Conservation (phyloP, 805 yeast genomes). For the Starmerella apis region DNA sequence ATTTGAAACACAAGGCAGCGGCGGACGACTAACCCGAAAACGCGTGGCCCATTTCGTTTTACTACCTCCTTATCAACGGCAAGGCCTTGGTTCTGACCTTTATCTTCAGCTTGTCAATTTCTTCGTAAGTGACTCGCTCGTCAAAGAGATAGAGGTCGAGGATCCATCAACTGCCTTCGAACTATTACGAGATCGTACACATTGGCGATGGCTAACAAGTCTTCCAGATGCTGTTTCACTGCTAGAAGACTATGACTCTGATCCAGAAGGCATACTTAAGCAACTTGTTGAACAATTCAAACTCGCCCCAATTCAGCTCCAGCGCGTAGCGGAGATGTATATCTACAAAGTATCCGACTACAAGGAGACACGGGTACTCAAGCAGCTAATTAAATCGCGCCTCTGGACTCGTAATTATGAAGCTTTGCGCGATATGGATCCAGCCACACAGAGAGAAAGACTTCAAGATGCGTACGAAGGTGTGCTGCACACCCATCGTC, state of each 20-base stretch:
- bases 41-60: conserved; percentile 82
- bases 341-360: conserved; percentile 35
- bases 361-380: conserved; percentile 28
- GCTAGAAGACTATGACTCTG: conserved; percentile 12
- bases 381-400: conserved; percentile 62
- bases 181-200: conserved; percentile 76
- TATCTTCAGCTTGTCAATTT: conserved; percentile 46
- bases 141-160: conserved; percentile 74
- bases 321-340: conserved; percentile 67
- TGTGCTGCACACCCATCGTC: conserved; percentile 15
- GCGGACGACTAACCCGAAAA: conserved; percentile 38
- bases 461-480: conserved; percentile 55
- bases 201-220: conserved; percentile 43
- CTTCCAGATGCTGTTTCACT: conserved; percentile 19
- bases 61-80: conserved; percentile 72
- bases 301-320: conserved; percentile 67
- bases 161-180: conserved; percentile 93
- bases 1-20: conserved; percentile 23
- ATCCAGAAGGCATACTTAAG: conserved; percentile 35
- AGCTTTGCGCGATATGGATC: conserved; percentile 58
- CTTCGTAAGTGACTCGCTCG: conserved; percentile 46
- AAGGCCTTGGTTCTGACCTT: conserved; percentile 53
- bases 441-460: conserved; percentile 62
- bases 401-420: conserved; percentile 71
- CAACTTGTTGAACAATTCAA: conserved; percentile 39